These are phyloP conservation scores for Vanrija sp. DNA, from an alignment of 1,284 basidiomycete species.

Conservation along the genomic window DNA sequence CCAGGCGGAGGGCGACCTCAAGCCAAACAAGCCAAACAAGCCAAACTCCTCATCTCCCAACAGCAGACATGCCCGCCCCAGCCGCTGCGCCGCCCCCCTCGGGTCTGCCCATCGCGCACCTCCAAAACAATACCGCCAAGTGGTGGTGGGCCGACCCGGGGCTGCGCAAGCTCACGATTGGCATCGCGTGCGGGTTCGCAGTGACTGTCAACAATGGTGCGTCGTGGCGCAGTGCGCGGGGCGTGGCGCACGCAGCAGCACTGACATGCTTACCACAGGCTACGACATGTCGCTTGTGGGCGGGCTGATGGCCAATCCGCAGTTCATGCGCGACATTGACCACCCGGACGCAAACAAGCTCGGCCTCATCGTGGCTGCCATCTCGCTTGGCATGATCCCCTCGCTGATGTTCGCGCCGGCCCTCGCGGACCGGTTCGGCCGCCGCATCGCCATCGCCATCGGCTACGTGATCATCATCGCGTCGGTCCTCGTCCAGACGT, in stretches of 20 bases:
- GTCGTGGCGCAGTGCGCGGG: not conserved
- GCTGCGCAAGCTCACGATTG: slow-evolving; percentile 3
- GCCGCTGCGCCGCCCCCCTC: too few relatives aligned
- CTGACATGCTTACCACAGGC: slow-evolving; percentile 3
- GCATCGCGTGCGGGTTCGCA: slow-evolving; percentile 3
- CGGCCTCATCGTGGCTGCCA: slow-evolving; percentile 2
- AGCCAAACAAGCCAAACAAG: too few relatives aligned
- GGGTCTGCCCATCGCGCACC: too few relatives aligned
- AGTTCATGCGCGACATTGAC: not conserved
- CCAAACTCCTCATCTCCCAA: too few relatives aligned
- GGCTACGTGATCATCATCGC: not conserved
- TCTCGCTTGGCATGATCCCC: not conserved
- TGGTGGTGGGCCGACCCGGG: slow-evolving; percentile 10
- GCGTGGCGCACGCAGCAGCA: too few relatives aligned
- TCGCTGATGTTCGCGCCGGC: not conserved
- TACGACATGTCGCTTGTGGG: slow-evolving; percentile 5
- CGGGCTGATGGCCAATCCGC: slow-evolving; percentile 1
- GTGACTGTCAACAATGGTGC: slow-evolving; percentile 1
- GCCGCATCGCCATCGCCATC: not conserved
- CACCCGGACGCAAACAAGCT: not conserved
- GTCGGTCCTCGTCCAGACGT: not conserved
- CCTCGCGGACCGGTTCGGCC: slow-evolving; percentile 1
- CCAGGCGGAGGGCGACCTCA: too few relatives aligned
- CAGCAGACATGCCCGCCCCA: too few relatives aligned
- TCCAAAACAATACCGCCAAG: slow-evolving; percentile 1